Evolutionary conservation across 164 flowering plant species (phyloP), one percentile per base, ranked within the genome.

Genomic region (Aristolochia contorta): DNA sequence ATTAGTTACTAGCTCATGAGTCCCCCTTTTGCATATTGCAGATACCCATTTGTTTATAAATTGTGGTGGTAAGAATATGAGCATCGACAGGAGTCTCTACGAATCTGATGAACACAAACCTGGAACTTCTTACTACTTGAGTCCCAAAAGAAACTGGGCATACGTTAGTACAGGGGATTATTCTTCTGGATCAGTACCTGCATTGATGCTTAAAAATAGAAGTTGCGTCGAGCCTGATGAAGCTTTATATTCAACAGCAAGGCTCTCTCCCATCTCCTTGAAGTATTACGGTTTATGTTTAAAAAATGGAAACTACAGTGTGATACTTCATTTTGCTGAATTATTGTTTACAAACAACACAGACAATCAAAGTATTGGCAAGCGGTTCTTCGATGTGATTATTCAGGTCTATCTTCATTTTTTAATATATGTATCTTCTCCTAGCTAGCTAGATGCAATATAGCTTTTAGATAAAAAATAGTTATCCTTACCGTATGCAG

Each of bases 321-420:
- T 87, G 3, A 69, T 54, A 18, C 82, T 87, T 18, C 82, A 83
- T 47, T 87, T 87, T 68, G 82, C 90, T 0, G 94, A 87, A 64
- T 83, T 77, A 51, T 53, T 63, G 52, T 87, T 84, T 57, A 74
- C 80, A 12, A 51, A 72, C 73, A 77, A 75, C 66, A 47, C 66
- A 16, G 74, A 76, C n/a, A 83, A 65, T 65, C 60, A 49, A 53
- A 83, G 87, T 69, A 74, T 87, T 19, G 94, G 91, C 7, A 77
- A 79, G 67, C 89, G 93, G 19, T 24, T 86, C 18, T 84, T 81
- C 65, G 85, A 87, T 65, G 67, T 83, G 23, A 80, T 74, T 60
- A 74, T 87, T 69, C 94, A 86, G 84, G 94, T 84, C 51, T 15
- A 8, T 22, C 6, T 43, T 13, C 14, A 27, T 19, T 59, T 27